Conservation (phyloP, 805 yeast species). For the Candida ponderosae region DNA sequence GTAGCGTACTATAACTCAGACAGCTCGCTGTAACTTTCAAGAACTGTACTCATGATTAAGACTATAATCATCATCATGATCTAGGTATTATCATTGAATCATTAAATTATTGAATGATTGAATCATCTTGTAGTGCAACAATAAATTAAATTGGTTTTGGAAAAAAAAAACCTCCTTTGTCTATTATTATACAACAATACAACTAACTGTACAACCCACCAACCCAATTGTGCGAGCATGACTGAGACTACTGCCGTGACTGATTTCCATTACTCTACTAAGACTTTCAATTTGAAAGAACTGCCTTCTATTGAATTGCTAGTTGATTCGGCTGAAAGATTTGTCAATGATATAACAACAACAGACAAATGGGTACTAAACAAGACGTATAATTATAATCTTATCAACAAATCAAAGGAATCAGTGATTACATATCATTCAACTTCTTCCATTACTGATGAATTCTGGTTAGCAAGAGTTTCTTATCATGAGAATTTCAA, state of each 20-base stretch:
- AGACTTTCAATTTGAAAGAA: slow-evolving; percentile 6
- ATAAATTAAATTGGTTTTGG: too few species aligned
- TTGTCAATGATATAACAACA: slow-evolving; percentile 14
- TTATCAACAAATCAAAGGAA: slow-evolving; percentile 16
- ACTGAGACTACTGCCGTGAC: background rate
- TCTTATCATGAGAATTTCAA: slow-evolving; percentile 16
- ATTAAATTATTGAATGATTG: too few species aligned
- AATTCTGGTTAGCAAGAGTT: slow-evolving; percentile 27
- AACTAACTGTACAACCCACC: too few species aligned
- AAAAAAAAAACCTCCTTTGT: too few species aligned
- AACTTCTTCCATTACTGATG: slow-evolving; percentile 12
- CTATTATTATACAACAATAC: too few species aligned
- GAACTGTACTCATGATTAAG: too few species aligned
- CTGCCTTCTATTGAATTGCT: slow-evolving; percentile 10
- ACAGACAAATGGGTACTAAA: slow-evolving; percentile 22
- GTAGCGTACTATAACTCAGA: too few species aligned
- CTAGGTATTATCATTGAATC: too few species aligned
- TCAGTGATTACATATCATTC: slow-evolving; percentile 25
- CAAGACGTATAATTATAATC: slow-evolving; percentile 21
- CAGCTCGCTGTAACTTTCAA: too few species aligned
- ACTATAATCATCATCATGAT: too few species aligned
- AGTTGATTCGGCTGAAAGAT: slow-evolving; percentile 15
- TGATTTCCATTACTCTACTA: background rate
- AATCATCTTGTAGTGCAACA: too few species aligned
- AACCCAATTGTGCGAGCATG: too few species aligned